phyloP scores from a whole-genome alignment of 2,329 filamentous ascomycete species.

The Hysterium pulicare region DNA sequence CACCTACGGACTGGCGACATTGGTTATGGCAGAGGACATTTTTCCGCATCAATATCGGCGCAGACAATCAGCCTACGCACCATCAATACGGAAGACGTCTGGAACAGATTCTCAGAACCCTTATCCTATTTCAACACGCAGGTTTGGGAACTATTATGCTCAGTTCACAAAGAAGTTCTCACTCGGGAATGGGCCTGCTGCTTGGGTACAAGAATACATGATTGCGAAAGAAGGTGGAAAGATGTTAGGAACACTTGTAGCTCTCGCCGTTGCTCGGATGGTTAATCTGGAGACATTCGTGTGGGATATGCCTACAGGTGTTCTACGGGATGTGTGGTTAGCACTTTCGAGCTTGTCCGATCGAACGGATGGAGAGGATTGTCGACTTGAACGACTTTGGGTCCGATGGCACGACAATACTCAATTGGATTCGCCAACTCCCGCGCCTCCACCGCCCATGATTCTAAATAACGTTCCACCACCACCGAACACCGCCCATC shows the following conservation, averaged over 20 bases:
- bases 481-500: slow-evolving; percentile 35
- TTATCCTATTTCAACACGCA: slow-evolving; percentile 40
- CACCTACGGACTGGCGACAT: slow-evolving; percentile 75
- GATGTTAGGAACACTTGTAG: slow-evolving; percentile 81
- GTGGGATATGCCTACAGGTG: slow-evolving; percentile 87
- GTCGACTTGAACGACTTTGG: slow-evolving; percentile 71
- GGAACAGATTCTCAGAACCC: slow-evolving; percentile 18
- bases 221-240: slow-evolving; percentile 81
- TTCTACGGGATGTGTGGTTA: slow-evolving; percentile 77
- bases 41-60: slow-evolving; percentile 48
- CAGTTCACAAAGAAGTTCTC: slow-evolving; percentile 79
- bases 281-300: slow-evolving; percentile 75
- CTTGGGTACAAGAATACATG: slow-evolving; percentile 79
- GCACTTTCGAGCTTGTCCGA: slow-evolving; percentile 69
- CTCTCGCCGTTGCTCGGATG: slow-evolving; percentile 77
- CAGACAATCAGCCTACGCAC: slow-evolving; percentile 10
- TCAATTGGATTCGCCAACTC: slow-evolving; percentile 40
- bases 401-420: slow-evolving; percentile 80
- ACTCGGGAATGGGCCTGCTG: slow-evolving; percentile 72
- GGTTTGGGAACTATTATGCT: slow-evolving; percentile 71
- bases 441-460: slow-evolving; percentile 37
- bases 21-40: slow-evolving; percentile 68
- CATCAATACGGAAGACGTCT: slow-evolving; percentile 2
- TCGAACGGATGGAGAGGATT: slow-evolving; percentile 56
- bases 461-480: slow-evolving; percentile 36